Evolutionary conservation across 768 basidiomycete species (phyloP).

Genomic region (Lactifluus echinatus): DNA sequence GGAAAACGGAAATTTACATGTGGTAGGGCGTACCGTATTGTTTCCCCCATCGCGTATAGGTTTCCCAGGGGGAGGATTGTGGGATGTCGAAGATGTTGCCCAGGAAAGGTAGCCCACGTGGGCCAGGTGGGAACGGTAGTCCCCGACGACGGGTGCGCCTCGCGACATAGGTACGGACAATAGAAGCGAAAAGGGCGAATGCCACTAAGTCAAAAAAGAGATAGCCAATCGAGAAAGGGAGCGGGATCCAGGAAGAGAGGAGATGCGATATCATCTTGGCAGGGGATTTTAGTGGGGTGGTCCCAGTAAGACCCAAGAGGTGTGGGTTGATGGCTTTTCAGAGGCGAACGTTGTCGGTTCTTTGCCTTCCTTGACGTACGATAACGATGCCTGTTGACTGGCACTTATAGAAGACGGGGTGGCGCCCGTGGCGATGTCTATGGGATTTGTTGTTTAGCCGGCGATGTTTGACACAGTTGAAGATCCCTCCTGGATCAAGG

Average conservation of each 20-base stretch:
- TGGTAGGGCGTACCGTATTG: background rate
- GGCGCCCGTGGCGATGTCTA: too few species aligned
- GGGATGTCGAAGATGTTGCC: constrained; percentile 13
- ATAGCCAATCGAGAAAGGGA: background rate
- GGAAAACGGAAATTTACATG: background rate
- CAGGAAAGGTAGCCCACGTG: background rate
- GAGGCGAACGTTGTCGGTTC: too few species aligned
- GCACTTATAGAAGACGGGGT: too few species aligned
- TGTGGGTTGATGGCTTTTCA: too few species aligned
- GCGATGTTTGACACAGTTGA: background rate
- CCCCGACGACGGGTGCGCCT: background rate
- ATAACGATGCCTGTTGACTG: too few species aligned
- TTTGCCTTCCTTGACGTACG: too few species aligned
- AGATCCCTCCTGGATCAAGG: too few species aligned
- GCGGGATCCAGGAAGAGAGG: background rate
- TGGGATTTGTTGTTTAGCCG: background rate
- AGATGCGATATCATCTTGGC: too few species aligned
- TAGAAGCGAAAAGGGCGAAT: background rate
- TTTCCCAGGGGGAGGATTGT: background rate
- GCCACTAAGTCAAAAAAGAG: background rate
- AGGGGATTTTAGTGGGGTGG: too few species aligned
- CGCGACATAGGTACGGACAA: background rate
- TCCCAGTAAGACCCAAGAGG: too few species aligned
- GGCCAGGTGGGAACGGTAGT: background rate
- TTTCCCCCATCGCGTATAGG: constrained; percentile 2